Percentiles rank a stretch among this genome's conserved stretches.
Conservation (phyloP, 2,329 filamentous ascomycete species). For the Epichloe uncinata region DNA sequence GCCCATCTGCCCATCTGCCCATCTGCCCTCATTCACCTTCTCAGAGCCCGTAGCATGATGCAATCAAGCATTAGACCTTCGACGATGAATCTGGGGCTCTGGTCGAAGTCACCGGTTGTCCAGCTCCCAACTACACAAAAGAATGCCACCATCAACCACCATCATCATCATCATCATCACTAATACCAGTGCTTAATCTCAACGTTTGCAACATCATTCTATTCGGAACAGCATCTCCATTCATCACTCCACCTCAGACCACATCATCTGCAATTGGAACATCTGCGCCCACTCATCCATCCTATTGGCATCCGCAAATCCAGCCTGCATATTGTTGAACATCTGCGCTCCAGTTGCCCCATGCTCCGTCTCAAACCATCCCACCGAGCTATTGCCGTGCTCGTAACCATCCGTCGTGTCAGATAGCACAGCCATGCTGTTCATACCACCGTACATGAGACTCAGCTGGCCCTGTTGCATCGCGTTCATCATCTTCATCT, state of each 20-base stretch:
- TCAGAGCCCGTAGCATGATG: no score
- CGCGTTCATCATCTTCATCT: slow-evolving; percentile 18
- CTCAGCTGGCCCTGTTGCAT: slow-evolving; percentile 21
- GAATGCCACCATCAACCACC: no score
- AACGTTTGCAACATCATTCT: no score
- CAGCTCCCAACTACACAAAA: no score
- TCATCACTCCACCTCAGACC: slow-evolving; percentile 19
- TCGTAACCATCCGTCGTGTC: slow-evolving; percentile 17
- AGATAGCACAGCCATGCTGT: slow-evolving; percentile 13
- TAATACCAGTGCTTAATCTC: no score
- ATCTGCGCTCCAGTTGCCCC: slow-evolving; percentile 21
- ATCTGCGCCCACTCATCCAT: slow-evolving; percentile 16
- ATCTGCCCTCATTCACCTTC: no score
- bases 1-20: no score
- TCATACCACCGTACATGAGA: slow-evolving; percentile 21
- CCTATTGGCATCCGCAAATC: slow-evolving; percentile 16
- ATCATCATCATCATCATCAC: no score
- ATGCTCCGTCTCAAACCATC: slow-evolving; percentile 22
- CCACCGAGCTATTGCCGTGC: slow-evolving; percentile 21
- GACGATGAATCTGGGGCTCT: no score
- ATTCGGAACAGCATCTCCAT: no score
- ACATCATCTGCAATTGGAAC: slow-evolving; percentile 13
- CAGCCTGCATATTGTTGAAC: slow-evolving; percentile 19
- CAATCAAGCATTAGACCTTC: no score
- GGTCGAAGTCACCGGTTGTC: no score